phyloP scores from a whole-genome alignment of 169 alveolate genomes.

The Eimeria maxima region DNA sequence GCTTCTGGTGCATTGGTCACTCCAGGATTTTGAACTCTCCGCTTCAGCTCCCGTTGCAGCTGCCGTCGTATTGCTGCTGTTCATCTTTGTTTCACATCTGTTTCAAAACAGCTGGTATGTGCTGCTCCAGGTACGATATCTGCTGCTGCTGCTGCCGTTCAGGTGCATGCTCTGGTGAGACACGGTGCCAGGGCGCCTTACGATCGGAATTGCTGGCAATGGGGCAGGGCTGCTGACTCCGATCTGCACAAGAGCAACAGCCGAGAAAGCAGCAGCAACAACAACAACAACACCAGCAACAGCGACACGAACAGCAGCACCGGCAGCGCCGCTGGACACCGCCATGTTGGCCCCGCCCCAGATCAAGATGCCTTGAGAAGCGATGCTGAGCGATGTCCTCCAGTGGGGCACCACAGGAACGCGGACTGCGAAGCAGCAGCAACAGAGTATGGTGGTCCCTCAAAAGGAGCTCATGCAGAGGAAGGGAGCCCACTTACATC shows the following conservation, averaged over 20 bases:
- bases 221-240: constrained; percentile 14
- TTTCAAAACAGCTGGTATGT: neutral
- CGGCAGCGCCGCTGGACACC: neutral
- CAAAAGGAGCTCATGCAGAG: neutral
- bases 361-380: constrained; percentile 56
- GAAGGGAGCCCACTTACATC: neutral
- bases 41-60: neutral
- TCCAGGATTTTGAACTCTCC: neutral
- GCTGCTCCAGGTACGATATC: neutral
- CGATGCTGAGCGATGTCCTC: constrained; percentile 65
- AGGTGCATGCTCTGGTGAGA: constrained; percentile 72
- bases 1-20: neutral
- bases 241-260: constrained; percentile 4
- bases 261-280: constrained; percentile 37
- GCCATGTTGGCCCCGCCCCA: constrained; percentile 53
- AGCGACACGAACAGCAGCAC: constrained; percentile 33
- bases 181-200: constrained; percentile 70
- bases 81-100: neutral
- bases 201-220: constrained; percentile 45
- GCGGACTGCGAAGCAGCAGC: constrained; percentile 51
- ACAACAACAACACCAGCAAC: neutral
- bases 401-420: constrained; percentile 12
- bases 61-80: constrained; percentile 11
- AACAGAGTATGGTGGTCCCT: neutral
- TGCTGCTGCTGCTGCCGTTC: constrained; percentile 59